A percentile compares a stretch with the other conserved stretches of the same genome.
Conservation (phyloP, 257 asterid species). For the Craterostigma plantagineum region DNA sequence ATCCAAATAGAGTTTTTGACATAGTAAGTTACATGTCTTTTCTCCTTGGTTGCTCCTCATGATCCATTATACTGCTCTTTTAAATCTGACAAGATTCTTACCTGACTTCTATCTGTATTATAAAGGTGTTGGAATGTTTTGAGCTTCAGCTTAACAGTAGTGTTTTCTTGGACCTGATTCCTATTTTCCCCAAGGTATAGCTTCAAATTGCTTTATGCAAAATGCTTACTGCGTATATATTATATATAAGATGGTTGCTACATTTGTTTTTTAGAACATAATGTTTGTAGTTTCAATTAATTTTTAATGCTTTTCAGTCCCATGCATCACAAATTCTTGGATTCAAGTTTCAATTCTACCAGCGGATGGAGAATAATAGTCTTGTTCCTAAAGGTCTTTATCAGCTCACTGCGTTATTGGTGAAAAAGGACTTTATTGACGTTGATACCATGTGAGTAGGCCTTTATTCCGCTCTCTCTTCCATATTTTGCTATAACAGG, state of each 20-base stretch:
- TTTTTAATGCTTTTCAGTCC: slow-evolving; percentile 41
- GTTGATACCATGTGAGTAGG: slow-evolving; percentile 74
- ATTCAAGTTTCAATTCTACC: slow-evolving; percentile 89
- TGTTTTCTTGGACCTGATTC: slow-evolving; percentile 78
- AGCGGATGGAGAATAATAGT: slow-evolving; percentile 49
- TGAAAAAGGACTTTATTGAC: slow-evolving; percentile 76
- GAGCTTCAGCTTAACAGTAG: slow-evolving; percentile 83
- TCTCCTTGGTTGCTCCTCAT: not conserved
- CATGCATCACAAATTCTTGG: slow-evolving; percentile 96
- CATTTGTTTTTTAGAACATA: no score
- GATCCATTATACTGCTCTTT: slow-evolving; percentile 3
- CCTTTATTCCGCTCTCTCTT: no score
- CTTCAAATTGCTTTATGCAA: not conserved
- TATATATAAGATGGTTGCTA: no score
- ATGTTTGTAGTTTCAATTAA: not conserved
- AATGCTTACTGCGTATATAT: no score
- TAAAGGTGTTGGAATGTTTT: slow-evolving; percentile 80
- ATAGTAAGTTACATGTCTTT: slow-evolving; percentile 42
- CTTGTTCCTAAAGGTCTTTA: slow-evolving; percentile 71
- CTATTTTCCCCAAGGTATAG: slow-evolving; percentile 89
- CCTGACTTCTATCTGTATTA: slow-evolving; percentile 6
- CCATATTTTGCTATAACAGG: no score
- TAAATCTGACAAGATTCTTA: slow-evolving; percentile 13
- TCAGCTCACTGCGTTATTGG: slow-evolving; percentile 80
- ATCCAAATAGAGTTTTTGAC: slow-evolving; percentile 95